Base-by-base conservation (phyloP, 345 rosid genomes). In the Bretschneidera sinensis region DNA sequence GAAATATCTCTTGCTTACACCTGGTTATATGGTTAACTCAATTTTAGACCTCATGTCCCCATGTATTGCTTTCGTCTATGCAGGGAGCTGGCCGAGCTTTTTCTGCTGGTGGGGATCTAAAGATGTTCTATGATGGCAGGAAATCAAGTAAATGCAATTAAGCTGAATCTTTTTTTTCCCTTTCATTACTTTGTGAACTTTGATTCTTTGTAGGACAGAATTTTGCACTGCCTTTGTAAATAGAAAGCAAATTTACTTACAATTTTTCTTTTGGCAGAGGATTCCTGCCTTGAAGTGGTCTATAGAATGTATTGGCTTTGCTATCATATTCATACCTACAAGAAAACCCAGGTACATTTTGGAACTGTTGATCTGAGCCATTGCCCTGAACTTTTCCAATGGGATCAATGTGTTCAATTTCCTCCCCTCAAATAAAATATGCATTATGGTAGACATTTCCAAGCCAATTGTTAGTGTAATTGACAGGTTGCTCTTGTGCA, bases 291-390 rank as follows among this genome's bases (percentile, higher is more conserved):
- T 55, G 96, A 87, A 66, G 97, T 85, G 45, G 97, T 92, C 66
- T 92, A 92, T 65, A 70, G 96, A 59, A 89, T 89, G 97, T 92
- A 89, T 69, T 92, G 97, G 98, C 94, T 92, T 59, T 89, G 89
- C 61, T 78, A 84, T 71, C 94, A 92, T 77, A 85, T 92, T 63
- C 98, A 89, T 63, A 78, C 90, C 50, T 92, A 87, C 70, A 84
- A 80, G 79, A 92, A 89, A 74, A 80, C 87, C 20, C 85, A 77
- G 85, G 98, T 92, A 55, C 22, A 6, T 24, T 61, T 55, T 55
- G 4, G 17, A 4, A 17, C 43, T 55, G n/a, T 4, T 45, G 47
- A 17, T 43, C 43, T 57, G 35, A 28, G 16, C 23, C 14, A 39
- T 24, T 25, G 31, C 21, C 22, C 15, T 17, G 4, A 39, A 5